Conservation (phyloP, 139 green algal species). For the Choricystis sp. region DNA sequence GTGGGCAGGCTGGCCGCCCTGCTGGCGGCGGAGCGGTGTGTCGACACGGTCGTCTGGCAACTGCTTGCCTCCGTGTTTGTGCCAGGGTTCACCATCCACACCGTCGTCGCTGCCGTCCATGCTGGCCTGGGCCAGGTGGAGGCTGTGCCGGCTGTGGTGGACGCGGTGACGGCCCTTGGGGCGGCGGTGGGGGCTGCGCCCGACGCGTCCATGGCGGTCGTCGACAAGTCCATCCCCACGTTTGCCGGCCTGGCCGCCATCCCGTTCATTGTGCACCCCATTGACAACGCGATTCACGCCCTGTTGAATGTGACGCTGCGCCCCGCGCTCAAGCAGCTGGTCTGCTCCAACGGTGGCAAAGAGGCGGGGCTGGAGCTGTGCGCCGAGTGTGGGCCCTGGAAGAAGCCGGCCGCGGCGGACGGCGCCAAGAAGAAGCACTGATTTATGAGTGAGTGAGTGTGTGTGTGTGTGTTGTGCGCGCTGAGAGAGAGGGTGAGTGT, state of each 20-base stretch:
- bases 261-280: slow-evolving; percentile 61
- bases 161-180: not conserved
- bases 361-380: slow-evolving; percentile 17
- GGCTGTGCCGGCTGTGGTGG: slow-evolving; percentile 6
- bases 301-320: slow-evolving; percentile 43
- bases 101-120: slow-evolving; percentile 33
- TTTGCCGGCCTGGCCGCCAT: slow-evolving; percentile 35
- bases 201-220: slow-evolving; percentile 8
- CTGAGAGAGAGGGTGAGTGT: too few species aligned
- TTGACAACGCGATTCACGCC: slow-evolving; percentile 43
- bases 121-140: slow-evolving; percentile 13
- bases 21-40: slow-evolving; percentile 29
- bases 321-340: slow-evolving; percentile 13
- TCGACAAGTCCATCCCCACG: slow-evolving; percentile 43
- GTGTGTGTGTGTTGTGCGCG: too few species aligned
- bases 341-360: not conserved
- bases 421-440: too few species aligned
- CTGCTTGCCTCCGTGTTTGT: slow-evolving; percentile 41
- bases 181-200: not conserved
- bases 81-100: slow-evolving; percentile 60
- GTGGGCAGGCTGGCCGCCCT: slow-evolving; percentile 20
- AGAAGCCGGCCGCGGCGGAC: too few species aligned
- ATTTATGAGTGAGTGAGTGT: too few species aligned
- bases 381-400: not conserved
- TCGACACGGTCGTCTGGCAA: slow-evolving; percentile 62